Base-by-base conservation (phyloP, 805 yeast species). In the Kuraishia molischiana region DNA sequence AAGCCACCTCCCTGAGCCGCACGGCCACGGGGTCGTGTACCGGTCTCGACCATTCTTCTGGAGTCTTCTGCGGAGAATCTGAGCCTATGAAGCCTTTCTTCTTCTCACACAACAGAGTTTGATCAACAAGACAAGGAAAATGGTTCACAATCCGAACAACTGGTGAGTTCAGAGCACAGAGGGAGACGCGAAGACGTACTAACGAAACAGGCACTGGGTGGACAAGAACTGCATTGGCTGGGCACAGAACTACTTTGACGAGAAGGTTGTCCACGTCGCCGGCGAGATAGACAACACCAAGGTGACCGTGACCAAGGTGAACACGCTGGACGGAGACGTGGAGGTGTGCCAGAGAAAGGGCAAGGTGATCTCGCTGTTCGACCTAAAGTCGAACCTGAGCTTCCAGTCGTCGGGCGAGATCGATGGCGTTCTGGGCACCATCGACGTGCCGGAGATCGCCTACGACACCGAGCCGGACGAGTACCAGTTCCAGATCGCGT, bases 341-440 rank as follows among this genome's bases (percentile, higher is more conserved):
- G 98, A 89, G 54, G 97, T 92, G 22, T 82, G 86, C 48, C 98
- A 92, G 64, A 77, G 98, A 50, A 92, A 92, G 59, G 98, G 99
- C 13, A 89, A 90, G 58, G 94, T 90, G 19, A 89, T 92, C 49
- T 83, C 95, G 4, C 62, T 92, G 41, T 92, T 86, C 58, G 98
- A 92, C 51, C 64, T 92, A 54, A 72, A 77, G 43, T 43, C 89
- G 35, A 77, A 72, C 2, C 54, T 89, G 41, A 66, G 66, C n/a
- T 74, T 78, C 49, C 57, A 53, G 5, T 86, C 89, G 4, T 60
- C 58, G 21, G 55, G 49, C 4, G 62, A 57, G 8, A 66, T 51
- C 14, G 62, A 56, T 2, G 60, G 56, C 5, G 77, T 75, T 36
- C 62, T 66, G 34, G 99, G 98, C 21, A 67, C 81, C 15, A 79